Percentiles rank a stretch among this genome's conserved stretches.
Conservation (phyloP, 805 yeast species). For the Nakazawaea molendinolei region DNA sequence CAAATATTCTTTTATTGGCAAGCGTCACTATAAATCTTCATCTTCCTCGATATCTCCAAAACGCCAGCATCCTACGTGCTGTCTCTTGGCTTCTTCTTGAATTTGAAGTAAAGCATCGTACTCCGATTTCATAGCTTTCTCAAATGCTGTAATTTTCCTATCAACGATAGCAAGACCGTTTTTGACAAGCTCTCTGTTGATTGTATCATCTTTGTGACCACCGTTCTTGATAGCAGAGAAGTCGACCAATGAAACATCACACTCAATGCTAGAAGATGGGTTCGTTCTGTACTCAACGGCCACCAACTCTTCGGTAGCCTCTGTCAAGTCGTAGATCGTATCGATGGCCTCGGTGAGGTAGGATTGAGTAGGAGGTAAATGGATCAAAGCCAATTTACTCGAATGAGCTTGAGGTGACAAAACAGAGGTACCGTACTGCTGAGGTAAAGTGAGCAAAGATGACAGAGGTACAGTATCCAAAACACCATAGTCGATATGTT, state of each 20-base stretch:
- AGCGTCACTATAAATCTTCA: conserved; percentile 22
- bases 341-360: conserved; percentile 49
- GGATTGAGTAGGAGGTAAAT: conserved; percentile 50
- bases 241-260: conserved; percentile 48
- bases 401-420: conserved; percentile 50
- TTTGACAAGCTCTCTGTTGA: conserved; percentile 51
- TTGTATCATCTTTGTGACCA: conserved; percentile 46
- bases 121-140: conserved; percentile 28
- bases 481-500: conserved; percentile 59
- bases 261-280: conserved; percentile 35
- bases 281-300: conserved; percentile 40
- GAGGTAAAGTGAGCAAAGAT: conserved; percentile 46
- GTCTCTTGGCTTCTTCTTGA: conserved; percentile 42
- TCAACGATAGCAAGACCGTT: conserved; percentile 57
- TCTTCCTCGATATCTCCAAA: conserved; percentile 66
- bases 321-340: conserved; percentile 44
- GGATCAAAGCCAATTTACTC: conserved; percentile 45
- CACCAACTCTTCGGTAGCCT: conserved; percentile 43
- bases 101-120: conserved; percentile 32
- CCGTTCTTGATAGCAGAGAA: conserved; percentile 38
- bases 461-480: conserved; percentile 36
- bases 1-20: background rate
- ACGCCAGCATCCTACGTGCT: conserved; percentile 65
- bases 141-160: conserved; percentile 26
- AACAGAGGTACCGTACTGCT: conserved; percentile 32